Evolutionary conservation across 805 yeast species (phyloP).

Genomic region (Yamadazyma kitorensis): DNA sequence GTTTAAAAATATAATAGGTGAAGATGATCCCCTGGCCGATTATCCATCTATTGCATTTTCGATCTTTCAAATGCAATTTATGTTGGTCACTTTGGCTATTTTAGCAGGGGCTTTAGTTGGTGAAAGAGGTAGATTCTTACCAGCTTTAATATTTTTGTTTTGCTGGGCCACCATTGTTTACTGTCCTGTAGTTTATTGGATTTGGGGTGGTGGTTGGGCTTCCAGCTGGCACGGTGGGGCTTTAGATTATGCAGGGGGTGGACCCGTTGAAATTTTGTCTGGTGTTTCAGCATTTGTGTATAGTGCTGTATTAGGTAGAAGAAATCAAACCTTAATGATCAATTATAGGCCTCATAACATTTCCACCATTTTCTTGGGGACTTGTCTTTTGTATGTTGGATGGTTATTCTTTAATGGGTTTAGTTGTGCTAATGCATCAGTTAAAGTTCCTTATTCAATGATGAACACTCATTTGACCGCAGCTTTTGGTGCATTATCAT

Average conservation of each 20-base stretch:
- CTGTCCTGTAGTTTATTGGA: constrained; percentile 94
- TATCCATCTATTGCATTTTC: constrained; percentile 88
- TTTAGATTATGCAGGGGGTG: constrained; percentile 96
- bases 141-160: constrained; percentile 78
- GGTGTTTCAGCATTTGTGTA: constrained; percentile 90
- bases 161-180: constrained; percentile 90
- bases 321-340: constrained; percentile 72
- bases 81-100: constrained; percentile 89
- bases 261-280: constrained; percentile 90
- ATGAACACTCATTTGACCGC: constrained; percentile 91
- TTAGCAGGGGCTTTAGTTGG: constrained; percentile 84
- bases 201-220: constrained; percentile 98
- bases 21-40: constrained; percentile 31
- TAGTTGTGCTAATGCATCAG: constrained; percentile 75
- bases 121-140: constrained; percentile 87
- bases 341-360: constrained; percentile 95
- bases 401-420: constrained; percentile 97
- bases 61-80: constrained; percentile 84
- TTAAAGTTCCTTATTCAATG: constrained; percentile 84
- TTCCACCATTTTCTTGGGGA: constrained; percentile 85
- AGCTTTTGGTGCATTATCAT: constrained; percentile 83
- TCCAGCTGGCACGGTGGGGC: constrained; percentile 74
- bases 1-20: constrained; percentile 64
- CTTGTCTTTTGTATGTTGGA: constrained; percentile 84
- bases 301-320: constrained; percentile 74